These are phyloP conservation scores for Corrigiola litoralis DNA, from an alignment of 179 eudicot genomes.

Conservation along the genomic window DNA sequence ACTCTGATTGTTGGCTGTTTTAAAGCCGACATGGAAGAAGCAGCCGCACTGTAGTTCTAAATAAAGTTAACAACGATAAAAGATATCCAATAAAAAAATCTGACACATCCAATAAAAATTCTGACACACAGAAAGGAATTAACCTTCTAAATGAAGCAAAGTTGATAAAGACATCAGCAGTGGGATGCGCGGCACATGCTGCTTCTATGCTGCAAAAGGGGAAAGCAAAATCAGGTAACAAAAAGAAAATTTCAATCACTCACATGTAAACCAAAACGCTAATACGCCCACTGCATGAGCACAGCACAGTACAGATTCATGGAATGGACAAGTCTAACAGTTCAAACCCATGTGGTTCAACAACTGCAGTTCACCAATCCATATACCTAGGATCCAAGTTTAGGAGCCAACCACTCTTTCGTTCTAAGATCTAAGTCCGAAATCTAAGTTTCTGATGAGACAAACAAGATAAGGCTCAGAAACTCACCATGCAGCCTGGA, in stretches of 20 bases:
- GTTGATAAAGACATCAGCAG: conserved; percentile 97
- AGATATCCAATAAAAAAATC: not conserved
- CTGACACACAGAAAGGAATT: not conserved
- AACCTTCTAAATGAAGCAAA: conserved; percentile 97
- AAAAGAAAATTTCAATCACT: not conserved
- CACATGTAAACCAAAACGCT: not conserved
- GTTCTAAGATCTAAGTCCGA: not conserved
- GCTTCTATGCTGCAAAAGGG: conserved; percentile 68
- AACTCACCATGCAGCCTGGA: not conserved
- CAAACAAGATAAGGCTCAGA: not conserved
- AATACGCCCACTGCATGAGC: not conserved
- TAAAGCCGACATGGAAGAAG: conserved; percentile 89
- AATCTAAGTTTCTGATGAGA: not conserved
- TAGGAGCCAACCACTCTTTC: not conserved
- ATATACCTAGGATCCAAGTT: not conserved
- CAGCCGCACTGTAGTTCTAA: conserved; percentile 78
- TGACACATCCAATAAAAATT: not conserved
- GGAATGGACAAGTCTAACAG: too few relatives aligned
- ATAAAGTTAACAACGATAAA: conserved; percentile 4
- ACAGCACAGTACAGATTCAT: not conserved
- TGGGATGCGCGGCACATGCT: conserved; percentile 94
- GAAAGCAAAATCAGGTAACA: conserved; percentile 3
- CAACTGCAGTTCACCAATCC: not conserved
- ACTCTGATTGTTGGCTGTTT: conserved; percentile 98
- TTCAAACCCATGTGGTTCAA: too few relatives aligned